A percentile compares a stretch with the other conserved stretches of the same genome.
Conservation (phyloP, 2,329 filamentous ascomycete genomes). For the Aspergillus fructus region DNA sequence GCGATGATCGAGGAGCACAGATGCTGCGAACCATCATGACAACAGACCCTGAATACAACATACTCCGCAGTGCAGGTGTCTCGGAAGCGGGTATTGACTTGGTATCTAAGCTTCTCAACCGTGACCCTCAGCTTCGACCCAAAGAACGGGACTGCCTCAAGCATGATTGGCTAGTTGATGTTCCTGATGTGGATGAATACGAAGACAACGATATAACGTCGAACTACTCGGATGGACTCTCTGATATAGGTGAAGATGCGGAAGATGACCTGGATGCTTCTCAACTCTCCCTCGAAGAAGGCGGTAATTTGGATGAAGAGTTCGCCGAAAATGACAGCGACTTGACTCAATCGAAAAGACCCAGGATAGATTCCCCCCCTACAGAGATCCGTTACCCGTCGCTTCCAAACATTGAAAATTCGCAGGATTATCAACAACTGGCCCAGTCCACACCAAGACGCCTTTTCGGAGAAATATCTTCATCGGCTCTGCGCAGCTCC, state of each 20-base stretch:
- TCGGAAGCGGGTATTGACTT: conserved; percentile 72
- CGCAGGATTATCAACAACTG: conserved; percentile 27
- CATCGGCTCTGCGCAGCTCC: conserved; percentile 55
- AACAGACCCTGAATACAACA: conserved; percentile 63
- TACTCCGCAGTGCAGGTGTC: conserved; percentile 59
- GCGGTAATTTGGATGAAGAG: conserved; percentile 27
- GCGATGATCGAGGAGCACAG: conserved; percentile 72
- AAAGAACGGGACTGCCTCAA: conserved; percentile 68
- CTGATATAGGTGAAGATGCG: conserved; percentile 37
- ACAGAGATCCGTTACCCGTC: conserved; percentile 42
- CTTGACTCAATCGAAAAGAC: conserved; percentile 37
- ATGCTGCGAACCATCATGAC: conserved; percentile 84
- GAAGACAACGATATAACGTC: conserved; percentile 61
- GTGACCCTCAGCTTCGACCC: conserved; percentile 74
- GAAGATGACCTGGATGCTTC: conserved; percentile 55
- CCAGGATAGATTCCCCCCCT: conserved; percentile 31
- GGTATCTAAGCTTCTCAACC: conserved; percentile 73
- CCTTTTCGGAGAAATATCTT: conserved; percentile 62
- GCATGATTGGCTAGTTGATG: conserved; percentile 71
- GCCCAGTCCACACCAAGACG: conserved; percentile 38
- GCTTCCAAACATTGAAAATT: conserved; percentile 41
- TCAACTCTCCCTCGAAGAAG: conserved; percentile 62
- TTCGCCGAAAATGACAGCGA: conserved; percentile 35
- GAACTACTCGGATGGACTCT: conserved; percentile 39
- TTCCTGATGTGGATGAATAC: conserved; percentile 59